Evolutionary conservation across 2,329 filamentous ascomycete species (phyloP).

Genomic region (Setomelanomma holmii): DNA sequence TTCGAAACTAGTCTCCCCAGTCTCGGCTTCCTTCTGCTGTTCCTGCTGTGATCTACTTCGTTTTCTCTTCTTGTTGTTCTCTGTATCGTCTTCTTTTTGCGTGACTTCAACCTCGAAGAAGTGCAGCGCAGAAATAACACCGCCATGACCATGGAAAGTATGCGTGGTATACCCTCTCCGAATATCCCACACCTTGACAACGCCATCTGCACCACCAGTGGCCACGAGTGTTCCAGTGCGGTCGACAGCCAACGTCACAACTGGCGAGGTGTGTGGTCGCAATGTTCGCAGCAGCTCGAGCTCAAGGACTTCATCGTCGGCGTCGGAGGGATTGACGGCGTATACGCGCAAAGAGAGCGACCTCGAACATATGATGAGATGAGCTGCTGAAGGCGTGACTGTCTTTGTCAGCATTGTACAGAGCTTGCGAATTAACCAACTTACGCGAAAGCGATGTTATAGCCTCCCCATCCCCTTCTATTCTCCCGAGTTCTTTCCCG

Average conservation of each 20-base stretch:
- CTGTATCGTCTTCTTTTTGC: slow-evolving; percentile 55
- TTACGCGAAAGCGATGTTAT: slow-evolving; percentile 76
- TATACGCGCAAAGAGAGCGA: slow-evolving; percentile 97
- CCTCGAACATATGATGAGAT: slow-evolving; percentile 89
- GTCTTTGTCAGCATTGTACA: not conserved
- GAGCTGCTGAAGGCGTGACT: slow-evolving; percentile 88
- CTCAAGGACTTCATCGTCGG: slow-evolving; percentile 64
- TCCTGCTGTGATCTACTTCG: slow-evolving; percentile 55
- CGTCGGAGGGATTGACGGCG: slow-evolving; percentile 67
- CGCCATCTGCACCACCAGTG: slow-evolving; percentile 90
- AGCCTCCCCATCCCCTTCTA: slow-evolving; percentile 79
- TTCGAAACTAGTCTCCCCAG: slow-evolving; percentile 60
- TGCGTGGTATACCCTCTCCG: slow-evolving; percentile 89
- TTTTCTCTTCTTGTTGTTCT: slow-evolving; percentile 47
- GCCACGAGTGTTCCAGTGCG: slow-evolving; percentile 87
- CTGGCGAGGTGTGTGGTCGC: slow-evolving; percentile 89
- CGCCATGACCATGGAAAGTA: slow-evolving; percentile 91
- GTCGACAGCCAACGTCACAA: slow-evolving; percentile 85
- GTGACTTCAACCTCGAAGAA: slow-evolving; percentile 79
- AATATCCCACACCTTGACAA: slow-evolving; percentile 97
- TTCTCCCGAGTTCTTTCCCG: slow-evolving; percentile 79
- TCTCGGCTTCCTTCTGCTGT: slow-evolving; percentile 30
- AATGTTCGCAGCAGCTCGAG: slow-evolving; percentile 77
- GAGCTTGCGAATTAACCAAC: slow-evolving; percentile 8
- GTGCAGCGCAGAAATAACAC: slow-evolving; percentile 85